Evolutionary conservation across 345 rosid genomes (phyloP), one percentile per base, ranked within the genome.

Genomic region (Psidium friedrichsthalianum): DNA sequence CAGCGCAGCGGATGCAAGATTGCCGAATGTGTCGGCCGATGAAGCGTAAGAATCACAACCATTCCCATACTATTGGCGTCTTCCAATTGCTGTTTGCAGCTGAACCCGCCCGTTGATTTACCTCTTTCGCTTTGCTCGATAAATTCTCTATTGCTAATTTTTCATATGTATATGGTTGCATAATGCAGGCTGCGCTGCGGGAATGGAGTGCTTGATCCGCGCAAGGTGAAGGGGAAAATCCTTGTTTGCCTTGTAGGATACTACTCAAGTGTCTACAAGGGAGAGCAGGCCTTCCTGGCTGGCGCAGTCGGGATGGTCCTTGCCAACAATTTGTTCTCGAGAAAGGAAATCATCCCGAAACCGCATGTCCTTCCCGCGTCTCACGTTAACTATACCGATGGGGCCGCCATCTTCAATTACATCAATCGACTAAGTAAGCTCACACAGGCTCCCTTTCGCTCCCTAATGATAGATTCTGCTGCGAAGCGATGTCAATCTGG

Each of bases 301-400:
- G 98, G 99, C 1, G 98, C 96, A 1, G 93, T 88, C 0, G 98
- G 98, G 47, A 93, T 97, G 98, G 90, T 97, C 61, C 95, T 97
- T 13, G 94, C 91, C 61, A 96, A 95, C 82, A 64, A 83, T 83
- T 76, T 82, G 54, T 22, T 29, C 10, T 69, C 56, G 0, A 98
- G 93, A 42, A 91, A 93, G 51, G 93, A 92, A 69, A 82, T 94
- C 74, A 22, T 42, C 2, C 89, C 94, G 1, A 97, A 93, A 84
- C 91, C 96, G 2, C 97, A 94, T 88, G 88, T 95, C 82, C 94
- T 96, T 49, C 99, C 98, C 1, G 94, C 96, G 18, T 82, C 96
- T 29, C 95, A 97, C 10, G 81, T 97, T 86, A 91, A 84, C 83
- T 94, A 83, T 82, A 80, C 56, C 1, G 93, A 93, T 55, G 94